Evolutionary conservation across 2,329 filamentous ascomycete genomes (phyloP), one percentile per base, ranked within the genome.

Genomic region (Berkeleyomyces rouxiae): DNA sequence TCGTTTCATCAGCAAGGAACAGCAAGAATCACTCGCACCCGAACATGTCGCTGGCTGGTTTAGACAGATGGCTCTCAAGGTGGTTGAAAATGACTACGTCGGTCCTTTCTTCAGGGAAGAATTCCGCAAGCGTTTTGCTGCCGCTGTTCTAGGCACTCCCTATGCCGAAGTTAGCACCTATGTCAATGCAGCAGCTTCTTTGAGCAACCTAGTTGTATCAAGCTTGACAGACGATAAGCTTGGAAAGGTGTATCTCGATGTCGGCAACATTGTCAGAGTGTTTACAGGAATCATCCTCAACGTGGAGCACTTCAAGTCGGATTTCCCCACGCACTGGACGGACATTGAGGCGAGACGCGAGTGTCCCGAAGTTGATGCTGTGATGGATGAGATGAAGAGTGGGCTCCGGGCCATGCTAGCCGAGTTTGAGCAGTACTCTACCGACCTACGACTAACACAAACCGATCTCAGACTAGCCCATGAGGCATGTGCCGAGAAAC

Each of bases 161-260:
- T 84, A 86, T 69, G 86, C 85, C 2, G 84, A 87, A 69, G 75
- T 83, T 1, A 82, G 81, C 39, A 75, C 86, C 13, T 85, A 90
- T 67, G 73, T 87, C 59, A 84, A 92, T 70, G 86, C 88, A 1
- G 78, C 85, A n/a, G 82, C 84, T 64, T 81, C 86, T 0, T 74
- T 93, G 46, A 83, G 82, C 10, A 78, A 80, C 59, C 78, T 97
- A 37, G 81, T 88, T 0, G 80, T 89, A 3, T 81, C 81, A 66
- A 92, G 87, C 72, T 74, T 96, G 61, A 76, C 77, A 3, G 91
- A 97, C 72, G 92, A 97, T 71, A 80, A 80, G 57, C 93, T 84
- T 70, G 92, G 92, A 11, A 87, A 88, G 67, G 92, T 95, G n/a
- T 86, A 95, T 67, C 79, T 84, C 51, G 88, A 93, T 66, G 83